These are phyloP conservation scores for Fusarium marasasianum DNA, from an alignment of 2,329 filamentous ascomycete species.

Conservation along the genomic window DNA sequence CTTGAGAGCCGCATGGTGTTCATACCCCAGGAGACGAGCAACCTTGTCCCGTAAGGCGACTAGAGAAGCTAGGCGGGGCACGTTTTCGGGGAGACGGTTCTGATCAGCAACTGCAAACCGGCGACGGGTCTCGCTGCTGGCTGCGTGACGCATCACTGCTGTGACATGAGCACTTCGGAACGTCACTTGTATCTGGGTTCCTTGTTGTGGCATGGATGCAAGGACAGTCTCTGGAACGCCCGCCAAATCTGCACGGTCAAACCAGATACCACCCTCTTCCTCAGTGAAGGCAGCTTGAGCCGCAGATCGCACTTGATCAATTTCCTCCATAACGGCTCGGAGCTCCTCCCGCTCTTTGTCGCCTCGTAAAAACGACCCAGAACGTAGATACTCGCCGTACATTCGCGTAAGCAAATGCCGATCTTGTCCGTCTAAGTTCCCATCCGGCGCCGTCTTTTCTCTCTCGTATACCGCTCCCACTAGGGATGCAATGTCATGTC, in stretches of 20 bases:
- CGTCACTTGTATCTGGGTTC: background rate
- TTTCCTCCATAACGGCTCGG: background rate
- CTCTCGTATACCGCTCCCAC: background rate
- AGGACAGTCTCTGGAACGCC: background rate
- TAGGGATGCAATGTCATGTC: background rate
- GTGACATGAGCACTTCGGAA: background rate
- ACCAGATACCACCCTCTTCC: background rate
- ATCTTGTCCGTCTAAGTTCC: background rate
- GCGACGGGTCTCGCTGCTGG: background rate
- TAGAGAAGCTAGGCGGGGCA: background rate
- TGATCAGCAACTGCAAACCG: background rate
- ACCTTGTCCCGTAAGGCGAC: background rate
- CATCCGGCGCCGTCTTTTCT: background rate
- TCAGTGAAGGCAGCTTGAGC: background rate
- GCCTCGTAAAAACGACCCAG: background rate
- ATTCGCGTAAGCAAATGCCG: background rate
- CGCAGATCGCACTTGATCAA: background rate
- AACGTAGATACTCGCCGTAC: background rate
- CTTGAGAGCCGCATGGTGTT: background rate
- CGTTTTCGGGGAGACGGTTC: background rate
- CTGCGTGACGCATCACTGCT: background rate
- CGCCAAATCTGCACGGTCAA: background rate
- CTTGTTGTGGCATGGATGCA: accelerated
- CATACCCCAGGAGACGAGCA: background rate
- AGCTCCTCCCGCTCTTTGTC: background rate